Conservation (phyloP, 2,329 filamentous ascomycete species). For the Phialophora macrospora region DNA sequence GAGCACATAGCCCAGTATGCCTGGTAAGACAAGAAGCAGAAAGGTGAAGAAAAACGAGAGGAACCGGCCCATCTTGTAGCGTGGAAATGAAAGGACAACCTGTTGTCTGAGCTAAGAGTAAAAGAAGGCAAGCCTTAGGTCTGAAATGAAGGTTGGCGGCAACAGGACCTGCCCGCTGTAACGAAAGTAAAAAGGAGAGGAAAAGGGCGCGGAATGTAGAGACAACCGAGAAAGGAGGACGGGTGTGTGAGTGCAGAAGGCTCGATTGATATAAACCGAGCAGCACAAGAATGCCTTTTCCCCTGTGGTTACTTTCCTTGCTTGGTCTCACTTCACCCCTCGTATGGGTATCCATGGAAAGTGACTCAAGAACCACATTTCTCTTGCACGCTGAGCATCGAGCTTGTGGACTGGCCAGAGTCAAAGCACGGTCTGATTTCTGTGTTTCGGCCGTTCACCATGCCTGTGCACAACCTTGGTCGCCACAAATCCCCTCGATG, state of each 20-base stretch:
- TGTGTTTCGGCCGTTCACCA: neutral
- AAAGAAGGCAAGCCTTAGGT: slow-evolving; percentile 17
- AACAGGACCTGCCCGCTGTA: slow-evolving; percentile 30
- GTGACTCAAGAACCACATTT: slow-evolving; percentile 32
- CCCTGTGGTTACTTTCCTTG: neutral
- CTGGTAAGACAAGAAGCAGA: slow-evolving; percentile 23
- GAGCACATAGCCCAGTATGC: slow-evolving; percentile 24
- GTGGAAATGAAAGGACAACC: slow-evolving; percentile 26
- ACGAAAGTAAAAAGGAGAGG: slow-evolving; percentile 8
- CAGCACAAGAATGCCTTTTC: neutral
- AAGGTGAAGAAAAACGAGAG: slow-evolving; percentile 20
- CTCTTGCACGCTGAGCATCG: slow-evolving; percentile 24
- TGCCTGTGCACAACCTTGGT: slow-evolving; percentile 8
- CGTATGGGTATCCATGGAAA: slow-evolving; percentile 11
- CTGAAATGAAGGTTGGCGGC: slow-evolving; percentile 21
- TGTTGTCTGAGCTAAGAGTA: slow-evolving; percentile 22
- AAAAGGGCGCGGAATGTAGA: slow-evolving; percentile 4
- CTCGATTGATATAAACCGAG: slow-evolving; percentile 21
- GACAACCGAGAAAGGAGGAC: neutral
- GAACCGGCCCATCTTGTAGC: slow-evolving; percentile 28
- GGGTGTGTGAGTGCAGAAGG: neutral
- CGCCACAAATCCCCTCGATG: neutral
- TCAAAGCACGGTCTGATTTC: neutral
- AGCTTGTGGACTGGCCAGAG: slow-evolving; percentile 9
- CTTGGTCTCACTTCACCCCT: neutral